Base-by-base conservation (phyloP, 345 rosid species). In the Draba incana region DNA sequence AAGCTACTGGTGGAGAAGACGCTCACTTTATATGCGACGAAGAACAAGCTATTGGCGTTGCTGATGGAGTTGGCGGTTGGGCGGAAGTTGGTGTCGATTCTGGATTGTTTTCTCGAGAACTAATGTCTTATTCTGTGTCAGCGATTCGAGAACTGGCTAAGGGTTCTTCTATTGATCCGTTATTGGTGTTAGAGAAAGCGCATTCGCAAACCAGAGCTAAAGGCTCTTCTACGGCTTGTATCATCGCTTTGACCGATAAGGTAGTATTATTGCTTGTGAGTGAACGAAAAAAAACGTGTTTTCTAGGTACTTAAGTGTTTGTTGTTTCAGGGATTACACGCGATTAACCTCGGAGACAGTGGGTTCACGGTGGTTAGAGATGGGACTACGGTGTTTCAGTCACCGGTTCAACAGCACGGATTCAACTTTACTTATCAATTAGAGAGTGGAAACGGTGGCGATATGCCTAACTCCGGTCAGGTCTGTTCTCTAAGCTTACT, bases 31-130 rank as follows among this genome's bases (percentile, higher is more conserved):
- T 94, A 58, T 87, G 95, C 64, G 68, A 48, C 31, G 87, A 85
- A 54, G 88, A 85, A 44, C 92, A 94, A 76, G 92, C 85, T 48
- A 77, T 94, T 38, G 99, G 99, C 57, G 90, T 94, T 72, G 99
- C 99, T 27, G 99, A 94, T 84, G 99, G 99, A 11, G 99, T 91
- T 56, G 99, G 99, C 27, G 99, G 99, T 55, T 94, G 99, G 99
- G 99, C 97, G 5, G 97, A 94, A 67, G 89, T 84, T 79, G 99
- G 98, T 57, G 70, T 94, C 66, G 84, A 94, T 76, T 75, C 99
- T 1, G 99, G 98, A 48, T 16, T 64, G 50, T 94, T 78, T 72
- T 79, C 99, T 49, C 89, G 92, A 70, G 92, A 91, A 68, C 90
- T 94, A 30, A 94, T 94, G 96, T 80, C 85, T 41, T 74, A 89